Conservation (phyloP, 352 stramenopile genomes). For the Detonula confervacea region DNA sequence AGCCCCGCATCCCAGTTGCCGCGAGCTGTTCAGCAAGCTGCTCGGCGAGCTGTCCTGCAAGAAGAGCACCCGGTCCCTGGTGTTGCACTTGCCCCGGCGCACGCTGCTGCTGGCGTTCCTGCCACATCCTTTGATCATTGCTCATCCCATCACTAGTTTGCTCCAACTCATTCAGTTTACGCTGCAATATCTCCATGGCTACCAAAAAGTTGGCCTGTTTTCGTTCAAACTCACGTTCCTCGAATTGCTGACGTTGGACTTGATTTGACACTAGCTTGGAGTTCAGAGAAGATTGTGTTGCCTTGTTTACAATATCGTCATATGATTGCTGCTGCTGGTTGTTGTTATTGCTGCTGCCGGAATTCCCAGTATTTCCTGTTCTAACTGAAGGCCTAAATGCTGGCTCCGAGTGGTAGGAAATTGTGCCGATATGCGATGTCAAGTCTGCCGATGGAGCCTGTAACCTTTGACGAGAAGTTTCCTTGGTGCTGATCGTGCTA, state of each 20-base stretch:
- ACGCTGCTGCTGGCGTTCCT: too few relatives aligned
- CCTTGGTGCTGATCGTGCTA: not conserved
- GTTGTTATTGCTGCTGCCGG: too few relatives aligned
- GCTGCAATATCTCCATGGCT: not conserved
- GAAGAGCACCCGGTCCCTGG: not conserved
- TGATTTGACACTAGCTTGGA: not conserved
- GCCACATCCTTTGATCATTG: too few relatives aligned
- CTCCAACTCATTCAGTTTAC: slow-evolving; percentile 14
- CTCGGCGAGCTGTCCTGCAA: not conserved
- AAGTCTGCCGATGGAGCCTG: not conserved
- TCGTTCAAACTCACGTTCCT: not conserved
- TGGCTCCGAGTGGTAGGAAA: not conserved
- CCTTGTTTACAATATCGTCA: too few relatives aligned
- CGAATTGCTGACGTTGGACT: not conserved
- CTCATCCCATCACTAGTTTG: not conserved
- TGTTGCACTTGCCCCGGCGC: not conserved
- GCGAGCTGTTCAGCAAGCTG: not conserved
- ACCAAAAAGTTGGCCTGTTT: slow-evolving; percentile 12
- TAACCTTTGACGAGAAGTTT: not conserved
- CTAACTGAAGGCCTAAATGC: too few relatives aligned
- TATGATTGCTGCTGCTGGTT: too few relatives aligned
- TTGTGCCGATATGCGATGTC: not conserved
- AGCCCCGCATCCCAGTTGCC: not conserved
- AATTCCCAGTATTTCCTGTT: too few relatives aligned
- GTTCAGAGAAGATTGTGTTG: not conserved